Evolutionary conservation across 1,284 basidiomycete species (phyloP).

Genomic region (Trichosporon asahii): DNA sequence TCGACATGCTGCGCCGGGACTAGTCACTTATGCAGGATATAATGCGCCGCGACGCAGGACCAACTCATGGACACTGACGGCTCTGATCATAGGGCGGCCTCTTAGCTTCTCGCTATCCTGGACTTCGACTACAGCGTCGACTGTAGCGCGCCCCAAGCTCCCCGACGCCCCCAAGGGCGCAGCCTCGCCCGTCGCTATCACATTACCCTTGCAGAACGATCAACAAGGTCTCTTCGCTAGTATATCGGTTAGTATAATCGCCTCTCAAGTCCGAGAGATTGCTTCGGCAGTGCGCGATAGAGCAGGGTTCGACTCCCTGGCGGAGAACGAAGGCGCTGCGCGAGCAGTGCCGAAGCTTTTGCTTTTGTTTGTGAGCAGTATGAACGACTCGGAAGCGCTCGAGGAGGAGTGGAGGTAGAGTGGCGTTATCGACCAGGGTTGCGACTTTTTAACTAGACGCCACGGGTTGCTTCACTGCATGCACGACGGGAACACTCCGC

Average conservation of each 20-base stretch:
- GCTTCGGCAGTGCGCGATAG: neutral
- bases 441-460: neutral
- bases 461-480: neutral
- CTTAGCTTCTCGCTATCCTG: neutral
- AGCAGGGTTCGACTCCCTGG: constrained; percentile 4
- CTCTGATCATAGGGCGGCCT: neutral
- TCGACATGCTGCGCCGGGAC: constrained; percentile 68
- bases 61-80: neutral
- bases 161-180: no score
- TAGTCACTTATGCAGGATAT: constrained; percentile 21
- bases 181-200: neutral
- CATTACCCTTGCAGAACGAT: neutral
- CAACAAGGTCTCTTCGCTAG: neutral
- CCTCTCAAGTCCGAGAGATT: constrained; percentile 1
- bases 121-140: no score
- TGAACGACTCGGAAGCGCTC: neutral
- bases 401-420: neutral
- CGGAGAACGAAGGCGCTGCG: neutral
- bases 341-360: neutral
- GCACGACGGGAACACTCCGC: neutral
- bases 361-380: neutral
- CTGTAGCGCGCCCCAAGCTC: no score
- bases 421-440: neutral
- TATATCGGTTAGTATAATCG: constrained; percentile 4
- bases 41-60: neutral